Percentiles rank a stretch among this genome's conserved stretches.
Conservation (phyloP, 805 yeast genomes). For the Suhomyces sp. region DNA sequence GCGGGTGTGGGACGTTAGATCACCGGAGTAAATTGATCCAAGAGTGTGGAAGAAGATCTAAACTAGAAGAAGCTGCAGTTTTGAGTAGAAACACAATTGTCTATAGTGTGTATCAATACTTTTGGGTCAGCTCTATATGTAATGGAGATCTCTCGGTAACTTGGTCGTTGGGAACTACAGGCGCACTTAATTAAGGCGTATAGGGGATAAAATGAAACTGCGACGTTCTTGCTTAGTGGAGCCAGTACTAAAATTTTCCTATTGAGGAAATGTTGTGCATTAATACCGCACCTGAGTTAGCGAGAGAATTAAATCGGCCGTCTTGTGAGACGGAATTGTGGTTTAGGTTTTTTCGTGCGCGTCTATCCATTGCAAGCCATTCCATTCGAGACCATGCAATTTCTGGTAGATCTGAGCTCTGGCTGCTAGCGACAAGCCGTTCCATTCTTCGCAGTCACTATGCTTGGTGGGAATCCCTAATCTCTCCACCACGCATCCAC, state of each 20-base stretch:
- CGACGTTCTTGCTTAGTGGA: background rate
- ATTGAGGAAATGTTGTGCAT: background rate
- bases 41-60: background rate
- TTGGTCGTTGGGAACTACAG: background rate
- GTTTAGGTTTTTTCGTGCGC: background rate
- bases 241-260: background rate
- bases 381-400: background rate
- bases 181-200: background rate
- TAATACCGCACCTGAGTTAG: background rate
- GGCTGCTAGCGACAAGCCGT: slow-evolving; percentile 46
- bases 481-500: slow-evolving; percentile 79
- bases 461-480: slow-evolving; percentile 62
- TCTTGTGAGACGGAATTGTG: background rate
- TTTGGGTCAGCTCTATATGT: too few relatives aligned
- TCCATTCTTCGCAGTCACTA: slow-evolving; percentile 47
- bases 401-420: slow-evolving; percentile 22
- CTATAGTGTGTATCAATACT: background rate
- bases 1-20: background rate
- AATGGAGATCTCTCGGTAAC: background rate
- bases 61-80: too few relatives aligned
- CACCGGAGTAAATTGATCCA: background rate
- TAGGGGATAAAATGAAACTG: background rate
- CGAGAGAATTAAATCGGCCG: background rate
- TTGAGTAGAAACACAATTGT: background rate
- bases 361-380: background rate